Evolutionary conservation across 116 monocot genomes (phyloP).

Genomic region (Trichopus zeylanicus): DNA sequence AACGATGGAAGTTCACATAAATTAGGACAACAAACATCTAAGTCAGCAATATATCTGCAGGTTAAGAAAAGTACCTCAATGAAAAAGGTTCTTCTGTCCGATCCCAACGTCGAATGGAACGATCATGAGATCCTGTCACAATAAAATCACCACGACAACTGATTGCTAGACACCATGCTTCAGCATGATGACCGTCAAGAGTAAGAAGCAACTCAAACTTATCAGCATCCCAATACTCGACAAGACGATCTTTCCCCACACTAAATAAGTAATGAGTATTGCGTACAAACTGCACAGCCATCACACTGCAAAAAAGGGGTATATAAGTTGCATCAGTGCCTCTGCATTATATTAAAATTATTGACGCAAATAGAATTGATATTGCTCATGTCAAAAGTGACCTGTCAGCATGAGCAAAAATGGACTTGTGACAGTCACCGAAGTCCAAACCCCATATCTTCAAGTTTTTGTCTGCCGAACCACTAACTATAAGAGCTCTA

Average conservation of each 20-base stretch:
- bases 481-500: slow-evolving; percentile 82
- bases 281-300: slow-evolving; percentile 80
- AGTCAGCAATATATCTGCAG: not conserved
- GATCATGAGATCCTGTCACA: slow-evolving; percentile 91
- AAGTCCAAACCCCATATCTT: slow-evolving; percentile 99
- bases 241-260: slow-evolving; percentile 85
- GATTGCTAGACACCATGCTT: slow-evolving; percentile 79
- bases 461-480: slow-evolving; percentile 93
- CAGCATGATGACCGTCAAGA: slow-evolving; percentile 93
- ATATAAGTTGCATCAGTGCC: not conserved
- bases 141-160: slow-evolving; percentile 87
- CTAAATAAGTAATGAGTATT: slow-evolving; percentile 94
- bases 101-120: slow-evolving; percentile 97
- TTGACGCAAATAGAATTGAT: slow-evolving; percentile 7
- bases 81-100: slow-evolving; percentile 83
- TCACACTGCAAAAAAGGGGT: slow-evolving; percentile 48
- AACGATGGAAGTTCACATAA: not conserved
- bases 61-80: slow-evolving; percentile 46
- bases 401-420: slow-evolving; percentile 96
- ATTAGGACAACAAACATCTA: too few relatives aligned
- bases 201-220: slow-evolving; percentile 85
- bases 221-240: slow-evolving; percentile 99
- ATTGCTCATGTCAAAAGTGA: slow-evolving; percentile 10
- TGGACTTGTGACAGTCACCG: slow-evolving; percentile 86
- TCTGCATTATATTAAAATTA: not conserved